These are phyloP conservation scores for Aspergillus neotritici DNA, from an alignment of 2,329 filamentous ascomycete species.

Conservation along the genomic window DNA sequence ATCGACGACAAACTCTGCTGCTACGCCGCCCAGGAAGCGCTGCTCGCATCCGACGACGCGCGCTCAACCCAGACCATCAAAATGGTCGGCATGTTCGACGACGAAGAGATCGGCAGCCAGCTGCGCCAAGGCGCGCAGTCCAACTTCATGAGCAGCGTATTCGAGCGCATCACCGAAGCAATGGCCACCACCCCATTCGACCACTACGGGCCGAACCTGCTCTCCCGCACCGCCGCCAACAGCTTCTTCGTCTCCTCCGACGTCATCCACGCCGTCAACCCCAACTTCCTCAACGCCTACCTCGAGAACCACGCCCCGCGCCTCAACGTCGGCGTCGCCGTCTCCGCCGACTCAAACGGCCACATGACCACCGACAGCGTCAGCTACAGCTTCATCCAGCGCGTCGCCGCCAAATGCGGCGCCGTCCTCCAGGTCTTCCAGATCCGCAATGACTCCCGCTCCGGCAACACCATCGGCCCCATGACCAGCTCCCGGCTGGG, in stretches of 20 bases:
- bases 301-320: slow-evolving; percentile 79
- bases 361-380: slow-evolving; percentile 95
- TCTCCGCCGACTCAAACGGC: slow-evolving; percentile 79
- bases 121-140: slow-evolving; percentile 83
- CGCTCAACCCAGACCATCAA: slow-evolving; percentile 66
- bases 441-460: slow-evolving; percentile 85
- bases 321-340: slow-evolving; percentile 78
- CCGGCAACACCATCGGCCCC: slow-evolving; percentile 91
- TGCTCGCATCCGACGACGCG: slow-evolving; percentile 58
- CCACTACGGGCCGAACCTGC: slow-evolving; percentile 48
- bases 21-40: slow-evolving; percentile 79
- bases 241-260: slow-evolving; percentile 91
- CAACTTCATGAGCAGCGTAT: slow-evolving; percentile 76
- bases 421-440: slow-evolving; percentile 80
- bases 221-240: slow-evolving; percentile 80
- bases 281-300: slow-evolving; percentile 83
- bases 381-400: slow-evolving; percentile 71
- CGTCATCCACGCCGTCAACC: slow-evolving; percentile 89
- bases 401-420: slow-evolving; percentile 68
- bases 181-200: slow-evolving; percentile 46
- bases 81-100: slow-evolving; percentile 89
- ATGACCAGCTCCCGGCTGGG: slow-evolving; percentile 78
- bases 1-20: slow-evolving; percentile 98
- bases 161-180: slow-evolving; percentile 72
- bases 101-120: slow-evolving; percentile 90